Base-by-base conservation (phyloP, 73 alveolate species). In the Paramecium caudatum region DNA sequence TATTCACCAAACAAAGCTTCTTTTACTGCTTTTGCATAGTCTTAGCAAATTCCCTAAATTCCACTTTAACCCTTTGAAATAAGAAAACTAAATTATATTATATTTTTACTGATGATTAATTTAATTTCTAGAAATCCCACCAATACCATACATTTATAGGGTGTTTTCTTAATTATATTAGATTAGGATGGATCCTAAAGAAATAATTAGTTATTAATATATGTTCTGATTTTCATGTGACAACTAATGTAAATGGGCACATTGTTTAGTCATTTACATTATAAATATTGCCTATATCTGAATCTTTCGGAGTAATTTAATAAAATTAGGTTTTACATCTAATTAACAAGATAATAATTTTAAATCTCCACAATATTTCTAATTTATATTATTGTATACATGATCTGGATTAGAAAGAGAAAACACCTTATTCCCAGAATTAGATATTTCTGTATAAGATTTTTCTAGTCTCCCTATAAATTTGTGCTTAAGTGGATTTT, bases 391-490 rank as follows among this genome's bases (percentile, higher is more conserved):
- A 27, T 5, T 27, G 0, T 7, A 10, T 68, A 68, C 84, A 34
- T 68, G 34, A 32, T 30, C 15, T 6, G 55, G 84, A 49, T 68
- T 68, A 13, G 25, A 34, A 9, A 68, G 19, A 32, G 9, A 1
- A 68, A 68, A 68, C 4, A 15, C 37, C 5, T 32, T 30, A 12
- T 33, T 25, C 30, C 34, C 3, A 68, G 47, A 34, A 0, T 10
- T n/a, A 6, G 34, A 10, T 13, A 80, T 45, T 16, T 70, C 82
- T 16, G 41, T 33, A 3, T 46, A 13, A 16, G 80, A 78, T 23
- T 47, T 65, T 6, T 17, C 63, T 41, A 62, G 25, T 43, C 41
- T 47, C 3, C 95, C 95, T 43, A 91, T 91, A 34, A 62, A 91
- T 15, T 91, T 49, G 69, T 91, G 91, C n/a, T 61, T 25, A 6